Evolutionary conservation across 1,284 basidiomycete species (phyloP), one percentile per base, ranked within the genome.

Genomic region (Ganoderma boninense): DNA sequence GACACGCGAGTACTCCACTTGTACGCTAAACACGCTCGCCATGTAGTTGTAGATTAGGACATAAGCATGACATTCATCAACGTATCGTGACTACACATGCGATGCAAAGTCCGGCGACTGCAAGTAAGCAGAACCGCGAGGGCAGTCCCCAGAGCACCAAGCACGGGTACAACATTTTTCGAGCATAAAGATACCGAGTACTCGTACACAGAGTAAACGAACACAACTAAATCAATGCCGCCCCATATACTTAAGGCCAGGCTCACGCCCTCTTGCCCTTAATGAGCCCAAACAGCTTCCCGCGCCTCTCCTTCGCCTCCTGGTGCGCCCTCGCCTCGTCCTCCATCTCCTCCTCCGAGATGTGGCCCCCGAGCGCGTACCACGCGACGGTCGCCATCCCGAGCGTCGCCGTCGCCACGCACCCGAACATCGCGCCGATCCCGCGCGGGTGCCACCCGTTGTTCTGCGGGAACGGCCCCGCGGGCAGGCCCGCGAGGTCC

Each of bases 371-470:
- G 67, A 89, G 83, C 62, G 90, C 82, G 81, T 97, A 98, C 95
- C 96, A 97, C 57, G 90, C 83, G 26, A 98, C 93, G 0, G 90
- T 88, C 2, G 84, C 78, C 87, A 97, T 92, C 1, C 97, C 97
- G 62, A 97, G 75, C 35, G 95, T 83, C 1, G 95, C 95, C 0
- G 94, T 90, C 69, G 97, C 81, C 66, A 97, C 90, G 78, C 95
- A 90, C 79, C 94, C 96, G 0, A 90, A 87, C 86, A 99, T 90
- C 29, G 97, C 96, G 40, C 90, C 89, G 71, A 96, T 94, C 38
- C 93, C 95, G 80, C 87, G 91, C 35, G 90, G 81, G 68, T 88
- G 89, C 95, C 95, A 97, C n/a, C 94, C 94, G 63, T 91, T 79
- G 62, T 85, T 83, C 79, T 95, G 93, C 23, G 83, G 86, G 84